Evolutionary conservation across 495 filamentous ascomycete species (phyloP), one percentile per base, ranked within the genome.

Genomic region (Penicillium turbatum): DNA sequence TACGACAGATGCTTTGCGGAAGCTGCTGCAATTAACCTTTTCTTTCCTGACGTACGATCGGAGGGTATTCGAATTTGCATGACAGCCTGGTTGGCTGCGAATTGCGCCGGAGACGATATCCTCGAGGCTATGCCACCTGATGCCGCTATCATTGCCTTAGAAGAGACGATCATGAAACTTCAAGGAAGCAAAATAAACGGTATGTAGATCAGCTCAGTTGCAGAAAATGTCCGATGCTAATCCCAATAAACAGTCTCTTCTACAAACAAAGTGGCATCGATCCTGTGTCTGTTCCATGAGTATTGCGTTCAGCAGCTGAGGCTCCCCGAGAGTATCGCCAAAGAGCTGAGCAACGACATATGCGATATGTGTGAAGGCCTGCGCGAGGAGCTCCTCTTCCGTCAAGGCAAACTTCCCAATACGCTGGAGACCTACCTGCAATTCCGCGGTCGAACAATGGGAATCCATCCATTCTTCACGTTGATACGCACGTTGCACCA

Each of bases 391-490:
- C 17, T 48, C 8, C 31, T 24, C 8, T 48, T 35, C 11, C 45
- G 45, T 1, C 31, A 36, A 27, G 32, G 32, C 13, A 3, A 26
- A 15, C 9, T 48, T 19, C 45, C 45, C 11, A 37, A 37, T 6
- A 27, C 13, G 0, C 13, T 48, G 31, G 45, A 37, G 10, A 36
- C 19, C 1, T 48, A 48, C 1, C 31, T 48, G 2, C 32, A 11
- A 26, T 48, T 48, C 19, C 45, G 45, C 13, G 45, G 45, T 8
- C 21, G 13, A 4, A 37, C 45, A 8, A 48, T 48, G 45, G 45
- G 45, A 1, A 48, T 48, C 7, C 31, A 48, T 37, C 45, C 45
- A n/a, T 48, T 48, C 7, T 37, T 48, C n/a, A 48, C 45, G n/a
- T 32, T 48, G 17, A 48, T 48, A 3, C 32, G 45, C 12, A 36